phyloP scores from a whole-genome alignment of 805 yeast species.

The Danielia reshetovae region DNA sequence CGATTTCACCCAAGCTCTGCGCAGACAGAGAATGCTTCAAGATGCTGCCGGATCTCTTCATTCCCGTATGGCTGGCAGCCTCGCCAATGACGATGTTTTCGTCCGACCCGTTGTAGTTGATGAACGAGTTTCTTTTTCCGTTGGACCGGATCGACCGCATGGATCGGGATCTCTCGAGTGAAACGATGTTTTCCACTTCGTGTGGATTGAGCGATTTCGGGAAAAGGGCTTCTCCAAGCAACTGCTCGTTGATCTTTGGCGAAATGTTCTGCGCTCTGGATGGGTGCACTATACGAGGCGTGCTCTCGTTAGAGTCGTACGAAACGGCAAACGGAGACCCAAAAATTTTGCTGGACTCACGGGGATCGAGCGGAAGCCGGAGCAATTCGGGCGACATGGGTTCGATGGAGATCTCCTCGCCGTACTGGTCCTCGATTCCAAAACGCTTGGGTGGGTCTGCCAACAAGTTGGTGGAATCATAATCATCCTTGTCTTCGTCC shows the following conservation, averaged over 20 bases:
- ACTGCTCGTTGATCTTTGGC: slow-evolving; percentile 16
- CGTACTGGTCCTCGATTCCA: slow-evolving; percentile 17
- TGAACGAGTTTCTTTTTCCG: slow-evolving; percentile 32
- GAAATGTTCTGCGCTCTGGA: not conserved
- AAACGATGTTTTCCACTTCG: slow-evolving; percentile 72
- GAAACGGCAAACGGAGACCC: slow-evolving; percentile 34
- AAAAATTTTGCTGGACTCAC: slow-evolving; percentile 14
- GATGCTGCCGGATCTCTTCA: slow-evolving; percentile 35
- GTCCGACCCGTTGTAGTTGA: slow-evolving; percentile 39
- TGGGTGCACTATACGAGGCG: not conserved
- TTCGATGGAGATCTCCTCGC: slow-evolving; percentile 27
- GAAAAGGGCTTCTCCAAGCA: slow-evolving; percentile 53
- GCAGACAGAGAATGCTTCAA: slow-evolving; percentile 32
- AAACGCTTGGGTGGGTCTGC: slow-evolving; percentile 24
- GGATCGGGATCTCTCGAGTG: slow-evolving; percentile 62
- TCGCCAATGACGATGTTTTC: slow-evolving; percentile 33
- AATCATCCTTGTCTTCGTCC: slow-evolving; percentile 2
- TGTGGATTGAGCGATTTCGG: slow-evolving; percentile 64
- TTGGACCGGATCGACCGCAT: slow-evolving; percentile 48
- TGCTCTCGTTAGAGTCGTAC: slow-evolving; percentile 7
- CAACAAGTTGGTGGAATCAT: slow-evolving; percentile 19
- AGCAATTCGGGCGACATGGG: slow-evolving; percentile 7
- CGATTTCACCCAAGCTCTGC: slow-evolving; percentile 14
- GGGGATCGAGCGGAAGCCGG: slow-evolving; percentile 11
- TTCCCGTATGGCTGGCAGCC: slow-evolving; percentile 9